Evolutionary conservation across 176 grass and related monocot genomes (phyloP).

Genomic region (Bromus sterilis): DNA sequence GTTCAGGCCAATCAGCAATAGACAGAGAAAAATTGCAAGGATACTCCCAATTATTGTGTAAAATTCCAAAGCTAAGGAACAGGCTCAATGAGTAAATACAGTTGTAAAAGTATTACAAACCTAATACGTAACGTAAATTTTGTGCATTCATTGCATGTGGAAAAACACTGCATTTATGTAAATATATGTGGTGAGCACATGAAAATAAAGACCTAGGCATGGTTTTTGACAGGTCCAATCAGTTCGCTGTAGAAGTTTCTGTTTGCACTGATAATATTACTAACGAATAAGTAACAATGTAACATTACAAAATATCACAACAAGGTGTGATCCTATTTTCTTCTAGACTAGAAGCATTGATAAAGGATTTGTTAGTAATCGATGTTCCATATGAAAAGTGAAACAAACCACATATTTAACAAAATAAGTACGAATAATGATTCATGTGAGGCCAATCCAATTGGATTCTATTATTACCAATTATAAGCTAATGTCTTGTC

Average conservation of each 20-base stretch:
- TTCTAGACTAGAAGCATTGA: neutral
- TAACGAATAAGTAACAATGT: neutral
- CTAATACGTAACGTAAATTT: neutral
- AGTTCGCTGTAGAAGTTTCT: neutral
- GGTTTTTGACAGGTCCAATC: neutral
- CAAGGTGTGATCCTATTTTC: neutral
- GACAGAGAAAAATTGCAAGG: neutral
- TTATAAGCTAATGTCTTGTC: neutral
- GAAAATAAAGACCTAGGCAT: neutral
- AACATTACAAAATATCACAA: neutral
- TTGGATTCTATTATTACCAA: neutral
- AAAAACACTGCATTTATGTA: neutral
- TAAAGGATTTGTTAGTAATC: neutral
- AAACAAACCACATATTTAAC: neutral
- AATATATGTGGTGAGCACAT: neutral
- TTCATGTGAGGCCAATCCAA: neutral
- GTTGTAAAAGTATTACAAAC: neutral
- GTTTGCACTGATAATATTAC: neutral
- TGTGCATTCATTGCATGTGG: neutral
- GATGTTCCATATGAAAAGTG: neutral
- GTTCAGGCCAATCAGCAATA: neutral
- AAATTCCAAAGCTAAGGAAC: neutral
- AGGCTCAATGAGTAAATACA: neutral
- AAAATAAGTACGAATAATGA: neutral
- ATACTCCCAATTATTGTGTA: neutral